Evolutionary conservation across 306 rosid species (phyloP), one percentile per base, ranked within the genome.

Genomic region (Arachis hypogaea): DNA sequence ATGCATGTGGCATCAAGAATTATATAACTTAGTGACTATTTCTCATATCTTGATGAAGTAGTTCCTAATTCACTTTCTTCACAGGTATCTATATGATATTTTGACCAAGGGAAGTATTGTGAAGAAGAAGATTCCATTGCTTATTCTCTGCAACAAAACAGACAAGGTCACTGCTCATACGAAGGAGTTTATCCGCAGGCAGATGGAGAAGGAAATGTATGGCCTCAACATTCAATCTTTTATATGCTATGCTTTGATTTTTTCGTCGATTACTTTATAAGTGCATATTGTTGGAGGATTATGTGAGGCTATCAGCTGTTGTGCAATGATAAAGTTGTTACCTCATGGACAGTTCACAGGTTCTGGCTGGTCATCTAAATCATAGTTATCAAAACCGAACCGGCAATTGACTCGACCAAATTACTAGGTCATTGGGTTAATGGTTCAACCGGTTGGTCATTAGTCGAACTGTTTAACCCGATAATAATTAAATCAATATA

Each of bases 131-230:
- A 86, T 91, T 80, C 96, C 96, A 11, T 69, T 93, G 71, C 89
- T 91, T 68, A 84, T 93, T 82, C 88, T 93, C 59, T 93, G 97
- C 92, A 93, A 93, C 85, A 93, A 93, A 81, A 82, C 96, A 3
- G 97, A 93, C 86, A 91, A 91, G 78, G 97, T 93, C 69, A 91
- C 98, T 65, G 97, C 97, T 16, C 98, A 93, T 81, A 90, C 93
- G 57, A 90, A 93, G 87, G 98, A 90, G 62, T 93, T 93, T 69
- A 93, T 93, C 79, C 81, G 84, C 62, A 89, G 83, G 73, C 98
- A 93, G 85, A 65, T 93, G 74, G 98, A 93, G 84, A 93, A 93
- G 78, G 98, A 93, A 83, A 78, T 93, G 98, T 93, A 93, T 85
- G 87, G 49, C 78, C 83, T 77, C 38, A 10, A 44, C 8, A 69